Evolutionary conservation across 1,139 yeast species (phyloP), one percentile per base, ranked within the genome.

Genomic region (Saccharomyces hybrid): DNA sequence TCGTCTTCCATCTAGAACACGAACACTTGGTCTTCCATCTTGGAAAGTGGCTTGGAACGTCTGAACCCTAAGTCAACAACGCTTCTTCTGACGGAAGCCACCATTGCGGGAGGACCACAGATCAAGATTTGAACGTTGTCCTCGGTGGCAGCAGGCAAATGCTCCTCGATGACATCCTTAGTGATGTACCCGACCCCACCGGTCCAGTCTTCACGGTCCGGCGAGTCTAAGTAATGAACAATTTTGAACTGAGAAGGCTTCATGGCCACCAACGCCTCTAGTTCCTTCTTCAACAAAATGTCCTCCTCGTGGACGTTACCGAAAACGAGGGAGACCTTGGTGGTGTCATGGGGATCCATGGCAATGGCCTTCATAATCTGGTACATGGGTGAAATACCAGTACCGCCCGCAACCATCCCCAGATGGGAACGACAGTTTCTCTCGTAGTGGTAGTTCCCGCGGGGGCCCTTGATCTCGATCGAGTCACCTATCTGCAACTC

Each of bases 81-180:
- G 53, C 87, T 88, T 77, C 86, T 90, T 78, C 90, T 91, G 68
- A 85, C 78, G 55, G 88, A 83, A 52, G 84, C 77, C 52, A 83
- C 82, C 93, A 88, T 85, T 55, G 88, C 88, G 58, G 96, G 96
- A 56, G 99, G 99, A 31, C 99, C 97, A 73, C 99, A 95, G 56
- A 93, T 74, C 66, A 93, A 81, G 60, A 93, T 74, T 78, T 88
- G 90, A 60, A 80, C 77, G 63, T 65, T 88, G 76, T 54, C 77
- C 73, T 16, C 24, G 8, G 51, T 14, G 11, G 34, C 34, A 60
- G 78, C 75, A 50, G 96, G 95, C 65, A 88, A 78, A 63, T 80
- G 75, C 57, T 79, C 75, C 64, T 80, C 77, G 71, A 93, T 77
- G 64, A 87, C 78, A 47, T 88, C 96, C 56, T 84, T 81, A 50